Base-by-base conservation (phyloP, 768 basidiomycete genomes). In the Heimioporus sp. region DNA sequence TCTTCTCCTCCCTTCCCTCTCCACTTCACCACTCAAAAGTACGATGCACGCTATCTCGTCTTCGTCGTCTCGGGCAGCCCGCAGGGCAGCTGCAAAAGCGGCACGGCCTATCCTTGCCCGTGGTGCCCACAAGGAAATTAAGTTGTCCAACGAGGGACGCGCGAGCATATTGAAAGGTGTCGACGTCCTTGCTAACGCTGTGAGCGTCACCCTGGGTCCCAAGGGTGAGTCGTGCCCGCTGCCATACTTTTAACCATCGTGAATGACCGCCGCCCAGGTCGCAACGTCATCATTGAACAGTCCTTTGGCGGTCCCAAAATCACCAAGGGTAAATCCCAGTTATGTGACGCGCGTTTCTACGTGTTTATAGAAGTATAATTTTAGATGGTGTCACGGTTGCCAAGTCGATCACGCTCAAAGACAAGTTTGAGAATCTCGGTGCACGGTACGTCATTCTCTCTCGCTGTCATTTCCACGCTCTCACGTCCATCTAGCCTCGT, bases 351-450 rank as follows among this genome's bases (percentile, higher is more conserved):
- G 24, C 10, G 5, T 2, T 13, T 43, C 34, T 31, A 32, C 21
- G 44, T 43, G 57, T 47, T 54, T 46, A 59, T 28, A 20, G 36
- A 46, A 19, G 48, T 17, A 3, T 51, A n/a, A n/a, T n/a, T 21
- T 7, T 48, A 92, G 93, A 98, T 71, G 96, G 95, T 84, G 96
- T 97, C 17, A 96, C 94, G 24, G 96, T 98, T 36, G 96, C 96
- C 52, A 99, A 98, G 78, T 77, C 92, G 35, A 92, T 99, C 61
- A 77, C 85, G 6, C 81, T 98, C 62, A 86, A 98, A 75, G 93
- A 98, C 83, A 97, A 95, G 73, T 98, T 98, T 66, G 92, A 98
- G 80, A 98, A 98, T 79, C 89, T 98, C 51, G 94, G 95, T 66
- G 94, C 95, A 65, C 89, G 93, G 92, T 95, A 73, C 60, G 85